Base-by-base conservation (phyloP, 345 rosid species). In the Citrus maxima region DNA sequence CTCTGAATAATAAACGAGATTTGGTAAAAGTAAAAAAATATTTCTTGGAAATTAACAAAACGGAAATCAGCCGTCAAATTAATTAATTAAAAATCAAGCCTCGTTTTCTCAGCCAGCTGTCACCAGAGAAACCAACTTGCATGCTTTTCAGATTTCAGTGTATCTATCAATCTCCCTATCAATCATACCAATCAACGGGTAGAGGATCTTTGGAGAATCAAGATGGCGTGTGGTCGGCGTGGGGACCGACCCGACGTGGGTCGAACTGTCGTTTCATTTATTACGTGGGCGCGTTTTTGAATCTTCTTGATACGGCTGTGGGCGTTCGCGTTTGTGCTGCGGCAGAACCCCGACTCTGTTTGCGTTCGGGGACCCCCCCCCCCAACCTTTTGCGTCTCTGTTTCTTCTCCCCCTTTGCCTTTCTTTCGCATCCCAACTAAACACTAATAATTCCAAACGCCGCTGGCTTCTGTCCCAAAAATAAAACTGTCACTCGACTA, bases 181-280 rank as follows among this genome's bases (percentile, higher is more conserved):
- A 40, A 38, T 32, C 4, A 34, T 24, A 38, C 60, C 77, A 7
- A 60, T 61, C 77, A 5, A 32, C 8, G 9, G 18, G 18, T 14
- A 4, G 74, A 30, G 38, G 22, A 40, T 24, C 77, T 73, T 58
- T 6, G 18, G 56, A 24, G 35, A 32, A 51, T 49, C 71, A n/a
- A 7, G 37, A 13, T 3, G 35, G 49, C 25, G 54, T 22, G 63
- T 14, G 63, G 70, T 7, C 7, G 28, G 0, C 0, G 37, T 25
- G 22, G n/a, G 72, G 63, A 61, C 77, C 58, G 21, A 4, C 27
- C 12, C 58, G 22, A 8, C 27, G n/a, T 1, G n/a, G 58, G 19
- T 7, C 74, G 34, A 22, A 35, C 71, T 72, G 81, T 64, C 79
- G 74, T 83, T 74, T 74, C 86, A 68, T 73, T 72, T 67, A 72